A percentile compares a stretch with the other conserved stretches of the same genome.
These are phyloP conservation scores for Ceratocystiopsis sp. DNA, from an alignment of 2,329 filamentous ascomycete species.

Conservation along the genomic window DNA sequence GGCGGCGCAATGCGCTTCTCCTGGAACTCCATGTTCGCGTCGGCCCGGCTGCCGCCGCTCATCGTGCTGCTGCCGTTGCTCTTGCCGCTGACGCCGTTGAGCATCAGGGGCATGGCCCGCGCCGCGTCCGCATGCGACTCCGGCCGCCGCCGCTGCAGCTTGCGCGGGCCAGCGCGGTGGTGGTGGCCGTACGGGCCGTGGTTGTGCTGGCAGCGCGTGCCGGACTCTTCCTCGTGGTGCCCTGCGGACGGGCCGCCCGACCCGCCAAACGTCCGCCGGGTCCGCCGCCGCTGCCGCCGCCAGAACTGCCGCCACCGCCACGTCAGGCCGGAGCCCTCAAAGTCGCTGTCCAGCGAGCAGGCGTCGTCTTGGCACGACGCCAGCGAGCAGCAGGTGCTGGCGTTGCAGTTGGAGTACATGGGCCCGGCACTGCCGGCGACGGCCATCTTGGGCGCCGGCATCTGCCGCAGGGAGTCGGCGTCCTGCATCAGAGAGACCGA, in stretches of 20 bases:
- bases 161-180: slow-evolving; percentile 4
- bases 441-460: background rate
- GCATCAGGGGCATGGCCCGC: too few relatives aligned
- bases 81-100: background rate
- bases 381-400: slow-evolving; percentile 7
- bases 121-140: slow-evolving; percentile 1
- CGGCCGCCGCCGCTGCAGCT: slow-evolving; percentile 4
- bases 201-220: slow-evolving; percentile 2
- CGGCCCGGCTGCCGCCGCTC: background rate
- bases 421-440: background rate
- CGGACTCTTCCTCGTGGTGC: too few relatives aligned
- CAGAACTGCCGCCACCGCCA: slow-evolving; percentile 6
- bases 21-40: too few relatives aligned
- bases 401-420: slow-evolving; percentile 2
- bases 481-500: slow-evolving; percentile 1
- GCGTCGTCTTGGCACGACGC: slow-evolving; percentile 1
- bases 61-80: background rate
- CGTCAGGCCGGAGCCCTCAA: slow-evolving; percentile 3
- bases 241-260: too few relatives aligned
- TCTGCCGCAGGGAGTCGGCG: background rate
- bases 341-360: slow-evolving; percentile 4
- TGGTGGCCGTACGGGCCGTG: slow-evolving; percentile 5
- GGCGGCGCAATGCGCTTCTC: too few relatives aligned
- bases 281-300: slow-evolving; percentile 3
- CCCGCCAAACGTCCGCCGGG: background rate